A percentile compares a stretch with the other conserved stretches of the same genome.
phyloP scores from a whole-genome alignment of 176 grass and related monocot genomes.

The Aechmea fasciata region DNA sequence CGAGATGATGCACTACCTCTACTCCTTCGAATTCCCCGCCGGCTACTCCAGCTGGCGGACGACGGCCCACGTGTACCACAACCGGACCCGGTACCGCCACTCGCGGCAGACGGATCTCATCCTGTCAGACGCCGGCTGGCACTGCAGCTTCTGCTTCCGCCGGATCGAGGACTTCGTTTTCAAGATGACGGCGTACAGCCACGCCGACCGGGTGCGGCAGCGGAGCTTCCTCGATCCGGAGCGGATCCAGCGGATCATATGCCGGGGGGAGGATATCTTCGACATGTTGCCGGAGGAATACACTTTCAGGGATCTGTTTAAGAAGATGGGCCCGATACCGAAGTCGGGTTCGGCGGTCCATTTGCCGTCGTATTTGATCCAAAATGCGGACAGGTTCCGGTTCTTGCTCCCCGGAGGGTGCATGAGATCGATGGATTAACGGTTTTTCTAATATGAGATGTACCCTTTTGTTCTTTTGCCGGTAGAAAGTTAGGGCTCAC shows the following conservation, averaged over 20 bases:
- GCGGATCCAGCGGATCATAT: constrained; percentile 90
- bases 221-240: constrained; percentile 48
- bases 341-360: constrained; percentile 71
- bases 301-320: constrained; percentile 67
- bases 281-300: constrained; percentile 97
- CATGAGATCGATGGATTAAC: constrained; percentile 30
- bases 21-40: constrained; percentile 92
- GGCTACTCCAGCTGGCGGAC: constrained; percentile 77
- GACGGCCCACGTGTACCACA: constrained; percentile 48
- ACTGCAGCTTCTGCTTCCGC: constrained; percentile 97
- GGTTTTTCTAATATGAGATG: too few species aligned
- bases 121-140: constrained; percentile 80
- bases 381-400: constrained; percentile 54
- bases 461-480: too few species aligned
- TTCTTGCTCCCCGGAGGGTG: constrained; percentile 93
- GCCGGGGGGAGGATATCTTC: constrained; percentile 75
- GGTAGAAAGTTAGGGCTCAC: too few species aligned
- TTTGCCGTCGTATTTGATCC: constrained; percentile 68
- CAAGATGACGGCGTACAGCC: constrained; percentile 95
- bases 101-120: constrained; percentile 72
- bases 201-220: constrained; percentile 59
- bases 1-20: constrained; percentile 79
- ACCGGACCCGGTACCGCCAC: constrained; percentile 59
- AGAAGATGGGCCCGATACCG: constrained; percentile 66
- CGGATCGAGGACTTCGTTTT: constrained; percentile 75